Percentiles rank a stretch among this genome's conserved stretches.
Evolutionary conservation across 2,329 filamentous ascomycete species (phyloP).

Genomic region (Ophiostoma montium): DNA sequence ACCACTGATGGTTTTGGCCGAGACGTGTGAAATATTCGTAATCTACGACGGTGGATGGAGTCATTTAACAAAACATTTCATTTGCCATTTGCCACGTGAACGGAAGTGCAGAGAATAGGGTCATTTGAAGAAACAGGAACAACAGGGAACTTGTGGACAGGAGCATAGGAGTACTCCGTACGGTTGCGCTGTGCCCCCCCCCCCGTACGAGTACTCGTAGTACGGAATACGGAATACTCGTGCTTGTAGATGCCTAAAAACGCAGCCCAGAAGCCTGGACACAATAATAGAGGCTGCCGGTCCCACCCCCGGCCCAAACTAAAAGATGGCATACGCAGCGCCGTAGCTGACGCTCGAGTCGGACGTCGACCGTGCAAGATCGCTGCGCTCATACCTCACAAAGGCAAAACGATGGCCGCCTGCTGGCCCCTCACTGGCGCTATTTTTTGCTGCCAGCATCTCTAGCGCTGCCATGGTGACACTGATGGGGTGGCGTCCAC

Average conservation of each 20-base stretch:
- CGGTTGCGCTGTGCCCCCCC: no score
- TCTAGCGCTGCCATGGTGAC: slow-evolving; percentile 84
- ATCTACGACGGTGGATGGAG: no score
- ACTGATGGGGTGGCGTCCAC: slow-evolving; percentile 87
- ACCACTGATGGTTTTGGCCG: neutral
- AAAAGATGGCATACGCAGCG: slow-evolving; percentile 74
- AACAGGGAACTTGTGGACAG: no score
- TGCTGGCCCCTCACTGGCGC: neutral
- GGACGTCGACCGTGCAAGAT: slow-evolving; percentile 47
- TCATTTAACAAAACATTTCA: no score
- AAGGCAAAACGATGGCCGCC: slow-evolving; percentile 48
- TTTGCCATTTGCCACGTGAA: no score
- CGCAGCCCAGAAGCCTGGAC: neutral
- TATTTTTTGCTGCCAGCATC: slow-evolving; percentile 29
- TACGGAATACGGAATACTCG: no score
- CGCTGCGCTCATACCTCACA: slow-evolving; percentile 76
- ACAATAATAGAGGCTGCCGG: no score
- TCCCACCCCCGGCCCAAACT: no score
- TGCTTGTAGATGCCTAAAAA: neutral
- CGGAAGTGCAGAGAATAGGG: no score
- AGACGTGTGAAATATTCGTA: slow-evolving; percentile 7
- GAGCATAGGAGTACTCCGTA: no score
- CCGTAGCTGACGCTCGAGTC: slow-evolving; percentile 94
- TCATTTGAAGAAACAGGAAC: no score
- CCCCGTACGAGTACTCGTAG: no score